A percentile compares a stretch with the other conserved stretches of the same genome.
Conservation (phyloP, 2,329 filamentous ascomycete species). For the Venturia asperata region DNA sequence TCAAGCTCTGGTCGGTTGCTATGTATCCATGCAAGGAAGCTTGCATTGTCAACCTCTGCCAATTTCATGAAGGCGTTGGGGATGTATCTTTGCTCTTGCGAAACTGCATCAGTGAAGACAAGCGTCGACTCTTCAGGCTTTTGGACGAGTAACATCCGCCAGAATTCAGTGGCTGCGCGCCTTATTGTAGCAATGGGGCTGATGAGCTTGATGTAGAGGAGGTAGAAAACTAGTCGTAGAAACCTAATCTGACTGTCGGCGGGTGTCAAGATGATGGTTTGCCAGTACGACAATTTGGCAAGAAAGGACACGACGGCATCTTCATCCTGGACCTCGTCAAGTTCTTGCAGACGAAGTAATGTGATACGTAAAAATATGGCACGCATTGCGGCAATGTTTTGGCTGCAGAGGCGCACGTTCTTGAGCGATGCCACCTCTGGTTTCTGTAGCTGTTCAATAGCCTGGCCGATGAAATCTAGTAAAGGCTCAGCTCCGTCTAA, state of each 20-base stretch:
- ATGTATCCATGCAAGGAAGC: constrained; percentile 84
- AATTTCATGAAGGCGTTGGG: constrained; percentile 74
- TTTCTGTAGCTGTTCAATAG: constrained; percentile 82
- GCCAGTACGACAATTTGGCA: constrained; percentile 88
- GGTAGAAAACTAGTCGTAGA: constrained; percentile 81
- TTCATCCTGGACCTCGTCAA: constrained; percentile 57
- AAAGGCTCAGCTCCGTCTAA: constrained; percentile 76
- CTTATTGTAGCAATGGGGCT: constrained; percentile 62
- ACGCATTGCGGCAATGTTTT: constrained; percentile 70
- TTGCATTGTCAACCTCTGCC: constrained; percentile 79
- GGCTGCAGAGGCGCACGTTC: constrained; percentile 82
- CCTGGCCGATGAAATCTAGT: constrained; percentile 75
- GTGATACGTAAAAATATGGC: constrained; percentile 71
- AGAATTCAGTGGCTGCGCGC: constrained; percentile 70
- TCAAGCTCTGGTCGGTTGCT: constrained; percentile 72
- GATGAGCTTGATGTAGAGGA: constrained; percentile 83
- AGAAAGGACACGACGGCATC: constrained; percentile 58
- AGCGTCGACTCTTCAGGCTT: constrained; percentile 75
- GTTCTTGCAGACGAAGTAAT: constrained; percentile 73
- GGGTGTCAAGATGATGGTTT: constrained; percentile 76
- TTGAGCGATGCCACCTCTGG: constrained; percentile 76
- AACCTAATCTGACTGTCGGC: constrained; percentile 74
- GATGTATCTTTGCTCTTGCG: constrained; percentile 62
- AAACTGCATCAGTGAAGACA: constrained; percentile 65
- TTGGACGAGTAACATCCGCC: constrained; percentile 88